Percentiles rank a stretch among this genome's conserved stretches.
phyloP scores from a whole-genome alignment of 202 grass and related monocot species.

The Zizania palustris region DNA sequence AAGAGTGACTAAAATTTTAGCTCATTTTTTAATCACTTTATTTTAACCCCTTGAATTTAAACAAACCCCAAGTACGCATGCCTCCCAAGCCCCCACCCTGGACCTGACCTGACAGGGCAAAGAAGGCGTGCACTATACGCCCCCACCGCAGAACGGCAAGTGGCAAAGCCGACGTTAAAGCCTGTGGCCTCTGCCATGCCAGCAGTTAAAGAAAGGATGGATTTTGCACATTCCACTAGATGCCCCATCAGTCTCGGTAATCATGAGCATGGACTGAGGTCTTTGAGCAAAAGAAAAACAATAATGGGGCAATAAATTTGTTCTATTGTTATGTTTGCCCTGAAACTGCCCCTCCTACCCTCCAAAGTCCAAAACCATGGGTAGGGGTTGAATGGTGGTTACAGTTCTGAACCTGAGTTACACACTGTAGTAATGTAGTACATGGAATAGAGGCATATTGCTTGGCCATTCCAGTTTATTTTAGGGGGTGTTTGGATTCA shows the following conservation, averaged over 20 bases:
- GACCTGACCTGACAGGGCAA: conserved; percentile 11
- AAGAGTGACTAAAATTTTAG: no score
- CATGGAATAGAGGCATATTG: background rate
- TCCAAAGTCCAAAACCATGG: conserved; percentile 1
- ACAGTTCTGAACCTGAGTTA: background rate
- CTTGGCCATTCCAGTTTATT: background rate
- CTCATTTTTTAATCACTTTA: no score
- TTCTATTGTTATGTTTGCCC: background rate
- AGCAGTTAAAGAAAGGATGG: conserved; percentile 26
- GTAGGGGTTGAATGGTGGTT: background rate
- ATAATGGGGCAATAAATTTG: conserved; percentile 10
- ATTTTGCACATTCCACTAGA: conserved; percentile 4
- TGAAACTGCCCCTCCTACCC: background rate
- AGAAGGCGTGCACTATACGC: conserved; percentile 4
- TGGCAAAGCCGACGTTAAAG: conserved; percentile 40
- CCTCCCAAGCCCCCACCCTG: background rate
- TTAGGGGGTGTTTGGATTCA: no score
- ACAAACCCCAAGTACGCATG: conserved; percentile 28
- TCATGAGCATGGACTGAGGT: background rate
- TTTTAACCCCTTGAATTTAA: no score
- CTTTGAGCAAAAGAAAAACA: no score
- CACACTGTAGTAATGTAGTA: background rate
- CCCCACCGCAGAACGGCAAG: conserved; percentile 18
- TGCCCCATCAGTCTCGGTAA: background rate
- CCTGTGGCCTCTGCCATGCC: conserved; percentile 15